These are phyloP conservation scores for Trapa incisa DNA, from an alignment of 345 rosid species.

Conservation along the genomic window DNA sequence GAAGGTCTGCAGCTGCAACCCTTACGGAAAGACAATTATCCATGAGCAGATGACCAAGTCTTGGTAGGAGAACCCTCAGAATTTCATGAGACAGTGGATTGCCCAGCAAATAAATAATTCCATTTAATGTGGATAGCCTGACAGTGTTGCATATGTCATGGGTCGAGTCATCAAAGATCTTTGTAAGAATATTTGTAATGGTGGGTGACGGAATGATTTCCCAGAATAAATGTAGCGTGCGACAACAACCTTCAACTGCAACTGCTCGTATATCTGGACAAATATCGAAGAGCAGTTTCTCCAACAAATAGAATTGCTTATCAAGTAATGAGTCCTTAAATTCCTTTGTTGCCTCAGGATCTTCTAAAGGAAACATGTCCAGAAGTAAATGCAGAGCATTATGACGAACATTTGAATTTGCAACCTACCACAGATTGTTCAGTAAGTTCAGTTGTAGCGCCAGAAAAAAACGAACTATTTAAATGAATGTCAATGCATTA, in stretches of 20 bases:
- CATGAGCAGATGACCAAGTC: constrained; percentile 54
- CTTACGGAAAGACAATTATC: constrained; percentile 52
- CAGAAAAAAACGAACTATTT: background rate
- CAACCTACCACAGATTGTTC: constrained; percentile 45
- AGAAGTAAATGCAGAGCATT: constrained; percentile 80
- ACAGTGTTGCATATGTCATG: constrained; percentile 65
- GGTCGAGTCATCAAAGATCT: constrained; percentile 54
- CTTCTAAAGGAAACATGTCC: constrained; percentile 84
- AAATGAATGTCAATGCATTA: background rate
- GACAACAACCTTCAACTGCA: constrained; percentile 92
- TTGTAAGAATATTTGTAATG: constrained; percentile 64
- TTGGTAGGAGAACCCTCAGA: constrained; percentile 77
- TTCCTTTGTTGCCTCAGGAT: constrained; percentile 86
- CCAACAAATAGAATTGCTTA: constrained; percentile 77
- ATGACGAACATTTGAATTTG: constrained; percentile 85
- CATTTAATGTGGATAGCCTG: constrained; percentile 72
- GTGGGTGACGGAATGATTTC: constrained; percentile 75
- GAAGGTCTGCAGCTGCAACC: constrained; percentile 63
- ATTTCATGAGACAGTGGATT: constrained; percentile 85
- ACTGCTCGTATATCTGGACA: constrained; percentile 80
- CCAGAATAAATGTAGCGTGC: constrained; percentile 82
- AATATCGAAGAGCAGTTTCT: constrained; percentile 67
- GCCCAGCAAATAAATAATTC: constrained; percentile 71
- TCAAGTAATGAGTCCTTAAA: constrained; percentile 67
- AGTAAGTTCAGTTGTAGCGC: background rate